Base-by-base conservation (phyloP, 2,329 filamentous ascomycete species). In the Penicillium digitatum region DNA sequence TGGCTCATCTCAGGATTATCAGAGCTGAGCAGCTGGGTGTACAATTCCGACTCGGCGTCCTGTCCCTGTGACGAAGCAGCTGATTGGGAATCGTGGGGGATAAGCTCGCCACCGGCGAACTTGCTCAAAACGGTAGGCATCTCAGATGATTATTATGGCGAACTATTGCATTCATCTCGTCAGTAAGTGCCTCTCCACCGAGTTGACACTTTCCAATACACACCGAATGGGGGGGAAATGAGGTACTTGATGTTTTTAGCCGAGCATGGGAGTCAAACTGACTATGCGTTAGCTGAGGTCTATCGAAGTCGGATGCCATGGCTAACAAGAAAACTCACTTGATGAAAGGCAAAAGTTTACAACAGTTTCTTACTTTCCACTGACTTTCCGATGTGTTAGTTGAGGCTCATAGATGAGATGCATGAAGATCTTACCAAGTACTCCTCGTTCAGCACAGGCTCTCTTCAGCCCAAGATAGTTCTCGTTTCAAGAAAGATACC, bases 91-190 rank as follows among this genome's bases (percentile, higher is more conserved):
- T 18, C 4, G 2, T 16, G 10, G n/a, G 26, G 12, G 1, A 18
- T 6, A 18, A 18, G 12, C 10, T 24, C 27, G 4, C 12, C 18
- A 11, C 12, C 14, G 9, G 12, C 24, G 9, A 34, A 26, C 42
- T 47, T 47, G 49, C 49, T 52, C 4, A 39, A 16, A 8, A 52
- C 6, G 20, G 49, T 38, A 11, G 49, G 32, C 49, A 52, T 52
- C 18, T 38, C 14, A 10, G 22, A 6, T 18, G 24, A 10, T 26
- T 10, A 18, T 18, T n/a, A 4, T 26, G 7, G 8, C 8, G 1
- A 24, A 49, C 35, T 46, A 14, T 18, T n/a, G n/a, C 7, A 3
- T 24, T n/a, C 3, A 48, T 24, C 20, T 37, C 11, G n/a, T 14
- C 22, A 9, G 32, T 37, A 5, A 48, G 14, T 27, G 22, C 16